phyloP scores from a whole-genome alignment of 2,329 filamentous ascomycete species.

The Diaporthe capsici region DNA sequence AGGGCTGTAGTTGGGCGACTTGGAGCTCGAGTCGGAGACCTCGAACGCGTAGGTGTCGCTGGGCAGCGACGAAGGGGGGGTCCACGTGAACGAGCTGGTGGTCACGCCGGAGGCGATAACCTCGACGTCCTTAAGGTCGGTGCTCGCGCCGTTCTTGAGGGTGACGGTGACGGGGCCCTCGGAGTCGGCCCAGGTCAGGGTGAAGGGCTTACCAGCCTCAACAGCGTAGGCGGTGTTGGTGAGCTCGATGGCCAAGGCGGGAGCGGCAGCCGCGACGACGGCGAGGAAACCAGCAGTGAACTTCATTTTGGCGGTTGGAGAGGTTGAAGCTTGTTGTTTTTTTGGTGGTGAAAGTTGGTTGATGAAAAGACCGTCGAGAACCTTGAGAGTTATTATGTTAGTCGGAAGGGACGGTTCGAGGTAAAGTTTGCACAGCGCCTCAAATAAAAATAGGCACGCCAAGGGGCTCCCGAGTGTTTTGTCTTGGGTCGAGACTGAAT shows the following conservation, averaged over 20 bases:
- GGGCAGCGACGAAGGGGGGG: conserved; percentile 52
- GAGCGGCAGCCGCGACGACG: conserved; percentile 51
- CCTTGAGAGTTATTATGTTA: conserved; percentile 1
- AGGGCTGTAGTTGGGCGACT: conserved; percentile 59
- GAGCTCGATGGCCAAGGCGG: conserved; percentile 48
- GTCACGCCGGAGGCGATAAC: conserved; percentile 50
- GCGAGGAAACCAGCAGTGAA: conserved; percentile 54
- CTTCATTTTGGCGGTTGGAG: conserved; percentile 56
- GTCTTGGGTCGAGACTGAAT: conserved; percentile 14
- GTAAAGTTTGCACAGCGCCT: conserved; percentile 4
- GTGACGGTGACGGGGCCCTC: conserved; percentile 58
- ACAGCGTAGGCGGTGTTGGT: conserved; percentile 52
- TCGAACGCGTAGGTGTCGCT: conserved; percentile 61
- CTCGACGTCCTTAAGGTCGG: conserved; percentile 53
- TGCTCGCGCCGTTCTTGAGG: conserved; percentile 55
- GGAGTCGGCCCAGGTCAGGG: conserved; percentile 59
- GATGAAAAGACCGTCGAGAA: conserved; percentile 12
- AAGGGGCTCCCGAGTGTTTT: conserved; percentile 9
- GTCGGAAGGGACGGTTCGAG: not conserved
- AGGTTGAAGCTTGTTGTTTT: conserved; percentile 19
- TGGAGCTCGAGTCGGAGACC: conserved; percentile 55
- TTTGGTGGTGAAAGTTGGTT: conserved; percentile 38
- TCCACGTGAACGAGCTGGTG: conserved; percentile 56
- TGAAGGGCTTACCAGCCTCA: conserved; percentile 57
- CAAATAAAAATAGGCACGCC: conserved; percentile 25